Percentiles rank a stretch among this genome's conserved stretches.
phyloP scores from a whole-genome alignment of 176 grass and related monocot genomes.

The Aegilops sharonensis region DNA sequence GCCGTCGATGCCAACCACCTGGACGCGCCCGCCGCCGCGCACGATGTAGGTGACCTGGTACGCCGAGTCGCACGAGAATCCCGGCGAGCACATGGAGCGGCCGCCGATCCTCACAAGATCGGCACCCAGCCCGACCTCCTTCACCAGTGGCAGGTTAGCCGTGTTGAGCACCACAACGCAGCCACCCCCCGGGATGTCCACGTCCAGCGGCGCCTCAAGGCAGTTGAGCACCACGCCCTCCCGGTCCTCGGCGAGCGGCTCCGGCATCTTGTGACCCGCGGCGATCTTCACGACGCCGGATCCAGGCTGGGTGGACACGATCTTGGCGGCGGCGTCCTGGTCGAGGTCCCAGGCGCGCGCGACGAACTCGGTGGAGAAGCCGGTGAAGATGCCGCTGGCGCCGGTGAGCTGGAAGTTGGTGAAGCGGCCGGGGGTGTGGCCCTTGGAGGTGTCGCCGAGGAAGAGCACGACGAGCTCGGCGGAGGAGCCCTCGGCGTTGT shows the following conservation, averaged over 20 bases:
- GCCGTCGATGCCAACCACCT: constrained; percentile 54
- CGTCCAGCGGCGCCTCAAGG: constrained; percentile 62
- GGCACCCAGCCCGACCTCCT: constrained; percentile 58
- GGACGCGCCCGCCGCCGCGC: constrained; percentile 47
- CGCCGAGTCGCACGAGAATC: constrained; percentile 61
- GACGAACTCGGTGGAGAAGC: constrained; percentile 73
- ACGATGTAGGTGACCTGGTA: constrained; percentile 64
- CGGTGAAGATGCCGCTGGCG: constrained; percentile 64
- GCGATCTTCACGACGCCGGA: constrained; percentile 39
- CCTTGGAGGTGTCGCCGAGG: constrained; percentile 75
- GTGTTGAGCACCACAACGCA: constrained; percentile 62
- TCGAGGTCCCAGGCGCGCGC: constrained; percentile 61
- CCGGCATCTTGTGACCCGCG: constrained; percentile 45
- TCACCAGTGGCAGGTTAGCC: constrained; percentile 57
- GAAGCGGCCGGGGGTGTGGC: constrained; percentile 52
- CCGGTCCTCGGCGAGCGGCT: constrained; percentile 27
- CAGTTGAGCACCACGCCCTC: constrained; percentile 71
- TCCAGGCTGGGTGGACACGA: constrained; percentile 50
- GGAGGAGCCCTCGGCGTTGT: constrained; percentile 36
- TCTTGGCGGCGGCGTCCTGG: constrained; percentile 28
- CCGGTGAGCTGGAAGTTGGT: constrained; percentile 69
- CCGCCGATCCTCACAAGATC: constrained; percentile 52
- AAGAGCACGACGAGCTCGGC: constrained; percentile 60
- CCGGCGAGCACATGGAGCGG: constrained; percentile 65
- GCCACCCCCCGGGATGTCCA: constrained; percentile 57